Base-by-base conservation (phyloP, 2,329 filamentous ascomycete genomes). In the Aureobasidium mangrovei region DNA sequence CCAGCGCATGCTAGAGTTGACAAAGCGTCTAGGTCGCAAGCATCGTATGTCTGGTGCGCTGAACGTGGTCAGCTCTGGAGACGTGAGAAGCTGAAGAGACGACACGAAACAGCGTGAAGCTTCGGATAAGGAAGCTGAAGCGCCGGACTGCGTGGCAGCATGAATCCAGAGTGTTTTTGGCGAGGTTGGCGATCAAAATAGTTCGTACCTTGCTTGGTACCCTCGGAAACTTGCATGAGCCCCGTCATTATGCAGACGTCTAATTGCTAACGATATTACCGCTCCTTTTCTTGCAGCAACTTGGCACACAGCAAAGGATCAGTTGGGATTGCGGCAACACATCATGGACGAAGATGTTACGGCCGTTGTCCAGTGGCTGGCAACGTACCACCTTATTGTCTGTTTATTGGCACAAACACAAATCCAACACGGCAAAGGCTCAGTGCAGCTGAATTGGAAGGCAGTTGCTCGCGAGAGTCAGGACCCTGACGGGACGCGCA, bases 1-100 rank as follows among this genome's bases (percentile, higher is more conserved):
- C 49, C 10, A 40, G 49, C 49, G 49, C 40, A 38, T 43, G 40
- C 49, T 38, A 51, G 47, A 51, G 26, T 51, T 10, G 38, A 51
- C 9, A 35, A 51, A 35, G 35, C 33, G 32, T 36, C 28, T 41
- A 18, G 36, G 36, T 49, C 35, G 28, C 33, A 26, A n/a, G 10
- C 27, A 51, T 33, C 47, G 38, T 28, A 51, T 51, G 18, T 27
- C 47, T 41, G 28, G 38, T 33, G 47, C 31, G 26, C 45, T 38
- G 36, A 10, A 39, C 10, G 31, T 38, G 24, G 18, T 36, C 32
- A 12, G 38, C 32, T 33, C 35, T 9, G 33, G 45, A 48, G 46
- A 18, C 47, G 41, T 28, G 38, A 51, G 45, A 39, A 29, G 38
- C 38, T 33, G 29, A 42, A 24, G 29, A 35, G 47, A 31, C 24